Percentiles rank a stretch among this genome's conserved stretches.
Evolutionary conservation across 805 yeast genomes (phyloP).

Genomic region (Barnettozyma californica): DNA sequence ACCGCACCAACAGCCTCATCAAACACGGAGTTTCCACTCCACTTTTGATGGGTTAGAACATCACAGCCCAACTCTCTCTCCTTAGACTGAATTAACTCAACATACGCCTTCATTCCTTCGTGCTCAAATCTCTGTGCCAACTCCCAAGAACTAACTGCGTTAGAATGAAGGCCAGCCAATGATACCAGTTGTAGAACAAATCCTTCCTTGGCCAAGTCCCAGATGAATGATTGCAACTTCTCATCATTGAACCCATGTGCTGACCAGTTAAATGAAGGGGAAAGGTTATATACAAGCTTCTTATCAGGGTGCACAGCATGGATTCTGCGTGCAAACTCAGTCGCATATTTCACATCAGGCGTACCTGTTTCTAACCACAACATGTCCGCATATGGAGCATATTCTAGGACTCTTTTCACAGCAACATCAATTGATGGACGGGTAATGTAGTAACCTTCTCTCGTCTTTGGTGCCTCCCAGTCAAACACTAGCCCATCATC

Average conservation of each 20-base stretch:
- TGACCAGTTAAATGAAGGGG: slow-evolving; percentile 98
- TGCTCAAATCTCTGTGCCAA: slow-evolving; percentile 71
- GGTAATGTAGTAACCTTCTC: slow-evolving; percentile 50
- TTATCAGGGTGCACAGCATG: slow-evolving; percentile 75
- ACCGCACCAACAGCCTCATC: slow-evolving; percentile 3
- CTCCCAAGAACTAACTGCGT: slow-evolving; percentile 84
- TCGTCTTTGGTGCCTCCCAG: slow-evolving; percentile 57
- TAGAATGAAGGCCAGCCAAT: slow-evolving; percentile 93
- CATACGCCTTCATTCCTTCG: slow-evolving; percentile 95
- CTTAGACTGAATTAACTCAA: slow-evolving; percentile 75
- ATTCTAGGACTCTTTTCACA: slow-evolving; percentile 92
- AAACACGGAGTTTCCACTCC: slow-evolving; percentile 63
- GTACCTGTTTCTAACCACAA: slow-evolving; percentile 98
- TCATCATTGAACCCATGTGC: slow-evolving; percentile 88
- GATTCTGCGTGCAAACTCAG: slow-evolving; percentile 92
- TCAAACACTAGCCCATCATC: slow-evolving; percentile 32
- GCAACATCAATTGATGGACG: slow-evolving; percentile 58
- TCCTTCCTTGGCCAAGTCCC: slow-evolving; percentile 81
- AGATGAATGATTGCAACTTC: slow-evolving; percentile 68
- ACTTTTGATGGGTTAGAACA: slow-evolving; percentile 95
- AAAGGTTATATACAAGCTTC: slow-evolving; percentile 95
- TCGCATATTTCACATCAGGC: slow-evolving; percentile 91
- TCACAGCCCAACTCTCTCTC: slow-evolving; percentile 89
- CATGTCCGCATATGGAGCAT: slow-evolving; percentile 90
- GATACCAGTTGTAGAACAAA: slow-evolving; percentile 98